phyloP scores from a whole-genome alignment of 202 grass and related monocot genomes.

The Carex arenaria region DNA sequence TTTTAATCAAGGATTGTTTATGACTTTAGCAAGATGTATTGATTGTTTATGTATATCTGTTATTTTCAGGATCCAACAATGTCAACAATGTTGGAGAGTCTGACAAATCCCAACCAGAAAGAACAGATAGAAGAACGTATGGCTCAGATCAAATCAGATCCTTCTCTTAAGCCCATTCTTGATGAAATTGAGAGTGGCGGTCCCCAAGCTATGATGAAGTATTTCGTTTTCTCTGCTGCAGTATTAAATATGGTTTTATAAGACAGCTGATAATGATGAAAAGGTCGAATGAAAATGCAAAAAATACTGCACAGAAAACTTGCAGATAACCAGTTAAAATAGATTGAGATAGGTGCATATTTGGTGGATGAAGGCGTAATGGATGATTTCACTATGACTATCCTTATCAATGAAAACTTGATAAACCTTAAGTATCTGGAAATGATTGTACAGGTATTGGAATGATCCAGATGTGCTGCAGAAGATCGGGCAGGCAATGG shows the following conservation, averaged over 20 bases:
- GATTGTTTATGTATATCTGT: background rate
- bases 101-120: slow-evolving; percentile 69
- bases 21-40: background rate
- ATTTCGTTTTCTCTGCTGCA: slow-evolving; percentile 20
- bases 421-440: background rate
- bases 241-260: background rate
- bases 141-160: slow-evolving; percentile 78
- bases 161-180: slow-evolving; percentile 82
- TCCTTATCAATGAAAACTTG: background rate
- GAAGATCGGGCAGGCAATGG: slow-evolving; percentile 96
- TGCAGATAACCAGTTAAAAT: background rate
- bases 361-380: background rate
- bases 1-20: background rate
- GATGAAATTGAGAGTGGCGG: slow-evolving; percentile 88
- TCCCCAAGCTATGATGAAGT: slow-evolving; percentile 98
- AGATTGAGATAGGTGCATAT: background rate
- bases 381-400: background rate
- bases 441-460: slow-evolving; percentile 66
- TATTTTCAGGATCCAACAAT: slow-evolving; percentile 71
- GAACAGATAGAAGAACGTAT: slow-evolving; percentile 90
- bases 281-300: background rate
- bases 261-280: background rate
- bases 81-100: slow-evolving; percentile 74
- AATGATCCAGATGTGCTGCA: slow-evolving; percentile 89
- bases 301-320: slow-evolving; percentile 1